Percentiles rank a stretch among this genome's conserved stretches.
Evolutionary conservation across 306 rosid genomes (phyloP).

Genomic region (Vigna reflexopilosa): DNA sequence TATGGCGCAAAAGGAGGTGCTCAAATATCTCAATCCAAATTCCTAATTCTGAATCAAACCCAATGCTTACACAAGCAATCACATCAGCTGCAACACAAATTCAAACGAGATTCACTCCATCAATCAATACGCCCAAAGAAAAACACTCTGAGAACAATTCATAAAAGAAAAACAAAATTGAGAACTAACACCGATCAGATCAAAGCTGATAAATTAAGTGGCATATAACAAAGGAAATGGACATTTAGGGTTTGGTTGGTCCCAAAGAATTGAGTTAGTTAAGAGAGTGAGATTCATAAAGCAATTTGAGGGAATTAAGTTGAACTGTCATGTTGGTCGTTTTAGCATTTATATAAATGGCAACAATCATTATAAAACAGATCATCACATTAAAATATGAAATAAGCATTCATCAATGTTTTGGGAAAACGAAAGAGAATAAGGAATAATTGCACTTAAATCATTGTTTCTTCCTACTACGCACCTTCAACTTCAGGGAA

Average conservation of each 20-base stretch:
- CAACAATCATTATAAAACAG: conserved; percentile 5
- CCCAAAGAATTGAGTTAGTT: conserved; percentile 46
- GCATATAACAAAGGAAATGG: conserved; percentile 6
- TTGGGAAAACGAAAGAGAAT: conserved; percentile 13
- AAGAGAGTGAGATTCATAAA: conserved; percentile 58
- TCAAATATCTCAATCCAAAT: not conserved
- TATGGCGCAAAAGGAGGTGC: not conserved
- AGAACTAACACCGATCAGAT: conserved; percentile 52
- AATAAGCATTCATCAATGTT: not conserved
- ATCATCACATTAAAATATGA: conserved; percentile 5
- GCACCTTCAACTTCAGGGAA: not conserved
- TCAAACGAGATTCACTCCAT: conserved; percentile 52
- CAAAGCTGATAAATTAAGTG: conserved; percentile 31
- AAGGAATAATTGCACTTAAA: conserved; percentile 10
- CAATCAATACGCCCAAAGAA: conserved; percentile 36
- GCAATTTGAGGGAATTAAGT: conserved; percentile 45
- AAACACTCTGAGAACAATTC: conserved; percentile 42
- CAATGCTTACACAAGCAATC: conserved; percentile 42
- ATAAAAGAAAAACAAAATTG: conserved; percentile 2
- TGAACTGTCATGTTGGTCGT: conserved; percentile 45
- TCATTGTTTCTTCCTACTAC: not conserved
- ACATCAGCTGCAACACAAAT: conserved; percentile 59
- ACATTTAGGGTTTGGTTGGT: conserved; percentile 53
- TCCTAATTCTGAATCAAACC: conserved; percentile 29
- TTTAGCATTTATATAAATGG: conserved; percentile 30